Conservation (phyloP, 352 stramenopile species). For the Phytophthora sp. region DNA sequence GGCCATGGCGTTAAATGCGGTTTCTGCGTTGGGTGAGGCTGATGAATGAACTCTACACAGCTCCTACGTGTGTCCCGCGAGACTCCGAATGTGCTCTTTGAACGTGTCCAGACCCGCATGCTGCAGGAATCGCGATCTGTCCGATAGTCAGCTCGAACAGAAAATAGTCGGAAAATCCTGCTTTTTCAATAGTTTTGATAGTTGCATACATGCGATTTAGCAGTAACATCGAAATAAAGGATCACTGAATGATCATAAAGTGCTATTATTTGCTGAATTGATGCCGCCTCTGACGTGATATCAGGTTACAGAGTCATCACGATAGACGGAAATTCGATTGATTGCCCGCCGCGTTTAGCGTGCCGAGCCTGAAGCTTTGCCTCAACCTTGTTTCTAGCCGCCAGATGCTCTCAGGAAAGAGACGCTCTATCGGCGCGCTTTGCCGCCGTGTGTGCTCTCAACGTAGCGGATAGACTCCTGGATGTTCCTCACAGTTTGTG, state of each 20-base stretch:
- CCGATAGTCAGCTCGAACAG: conserved; percentile 25
- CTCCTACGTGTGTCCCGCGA: neutral
- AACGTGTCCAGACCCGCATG: neutral
- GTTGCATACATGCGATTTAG: neutral
- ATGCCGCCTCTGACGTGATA: neutral
- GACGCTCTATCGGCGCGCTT: conserved; percentile 9
- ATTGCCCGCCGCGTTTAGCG: neutral
- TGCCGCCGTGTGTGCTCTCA: neutral
- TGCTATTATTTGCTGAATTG: neutral
- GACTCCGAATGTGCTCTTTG: conserved; percentile 11
- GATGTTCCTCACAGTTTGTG: no score
- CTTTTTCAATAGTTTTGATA: neutral
- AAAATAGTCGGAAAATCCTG: conserved; percentile 4
- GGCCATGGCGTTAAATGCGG: conserved; percentile 12
- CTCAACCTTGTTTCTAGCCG: conserved; percentile 7
- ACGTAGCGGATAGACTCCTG: no score
- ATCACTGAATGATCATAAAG: neutral
- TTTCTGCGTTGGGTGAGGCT: neutral
- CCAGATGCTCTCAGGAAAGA: conserved; percentile 18
- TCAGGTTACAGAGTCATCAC: neutral
- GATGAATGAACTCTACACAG: conserved; percentile 5
- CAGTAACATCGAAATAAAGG: neutral
- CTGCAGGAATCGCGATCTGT: conserved; percentile 13
- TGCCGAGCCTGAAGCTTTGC: conserved; percentile 14
- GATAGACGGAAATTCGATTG: neutral